Percentiles rank a stretch among this genome's conserved stretches.
Conservation (phyloP, 306 rosid genomes). For the Elaeagnus macrophylla region DNA sequence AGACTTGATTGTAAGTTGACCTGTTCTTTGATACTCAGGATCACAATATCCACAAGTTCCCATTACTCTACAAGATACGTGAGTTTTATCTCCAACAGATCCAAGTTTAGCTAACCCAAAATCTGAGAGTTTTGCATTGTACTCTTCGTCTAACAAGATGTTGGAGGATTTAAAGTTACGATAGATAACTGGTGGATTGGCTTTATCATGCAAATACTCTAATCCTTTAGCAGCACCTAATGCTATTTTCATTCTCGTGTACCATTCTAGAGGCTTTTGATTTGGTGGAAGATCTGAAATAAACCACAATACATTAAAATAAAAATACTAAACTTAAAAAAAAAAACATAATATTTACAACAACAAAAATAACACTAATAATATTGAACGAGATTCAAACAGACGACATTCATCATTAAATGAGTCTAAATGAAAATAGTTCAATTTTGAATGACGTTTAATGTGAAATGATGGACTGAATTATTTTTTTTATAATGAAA, state of each 20-base stretch:
- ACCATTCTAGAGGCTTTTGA: slow-evolving; percentile 58
- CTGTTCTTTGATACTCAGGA: slow-evolving; percentile 66
- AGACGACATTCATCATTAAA: too few relatives aligned
- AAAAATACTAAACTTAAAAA: not conserved
- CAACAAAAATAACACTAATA: too few relatives aligned
- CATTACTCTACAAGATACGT: slow-evolving; percentile 64
- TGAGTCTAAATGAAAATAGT: too few relatives aligned
- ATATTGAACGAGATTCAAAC: too few relatives aligned
- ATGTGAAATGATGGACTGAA: too few relatives aligned
- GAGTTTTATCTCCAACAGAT: slow-evolving; percentile 39
- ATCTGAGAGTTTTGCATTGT: slow-evolving; percentile 67
- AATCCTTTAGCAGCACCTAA: slow-evolving; percentile 53
- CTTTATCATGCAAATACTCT: slow-evolving; percentile 80
- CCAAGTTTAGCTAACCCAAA: slow-evolving; percentile 59
- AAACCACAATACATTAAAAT: not conserved
- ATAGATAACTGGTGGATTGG: slow-evolving; percentile 64
- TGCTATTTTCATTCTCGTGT: slow-evolving; percentile 60
- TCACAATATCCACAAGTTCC: slow-evolving; percentile 80
- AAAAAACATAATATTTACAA: too few relatives aligned
- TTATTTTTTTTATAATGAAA: too few relatives aligned
- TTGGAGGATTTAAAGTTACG: slow-evolving; percentile 66
- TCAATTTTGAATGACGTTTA: too few relatives aligned
- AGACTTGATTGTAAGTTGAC: slow-evolving; percentile 60
- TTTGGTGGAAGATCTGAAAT: slow-evolving; percentile 33
- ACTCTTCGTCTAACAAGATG: slow-evolving; percentile 54